Conservation (phyloP, 768 basidiomycete genomes). For the Sporobolomyces roseus region DNA sequence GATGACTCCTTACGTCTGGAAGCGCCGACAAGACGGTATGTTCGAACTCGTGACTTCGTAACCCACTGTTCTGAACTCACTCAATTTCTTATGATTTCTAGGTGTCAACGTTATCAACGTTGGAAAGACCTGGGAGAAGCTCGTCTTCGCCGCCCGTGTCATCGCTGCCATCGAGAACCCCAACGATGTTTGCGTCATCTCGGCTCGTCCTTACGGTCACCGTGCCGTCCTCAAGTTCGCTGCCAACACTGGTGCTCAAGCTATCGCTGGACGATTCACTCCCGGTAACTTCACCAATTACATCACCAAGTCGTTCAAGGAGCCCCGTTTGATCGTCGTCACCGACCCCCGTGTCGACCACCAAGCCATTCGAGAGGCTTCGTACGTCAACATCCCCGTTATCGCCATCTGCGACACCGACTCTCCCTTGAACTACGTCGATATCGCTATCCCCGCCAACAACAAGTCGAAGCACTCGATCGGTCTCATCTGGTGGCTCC, state of each 20-base stretch:
- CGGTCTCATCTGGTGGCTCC: conserved; percentile 95
- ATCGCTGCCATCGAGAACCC: conserved; percentile 85
- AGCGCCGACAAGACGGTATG: conserved; percentile 85
- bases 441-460: conserved; percentile 97
- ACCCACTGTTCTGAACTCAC: background rate
- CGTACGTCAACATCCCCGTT: conserved; percentile 99
- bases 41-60: too few relatives aligned
- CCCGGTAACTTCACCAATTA: conserved; percentile 99
- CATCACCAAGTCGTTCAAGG: conserved; percentile 86
- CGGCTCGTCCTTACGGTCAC: conserved; percentile 97
- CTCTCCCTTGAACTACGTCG: conserved; percentile 94
- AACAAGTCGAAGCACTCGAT: conserved; percentile 98
- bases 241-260: conserved; percentile 94
- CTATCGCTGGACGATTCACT: conserved; percentile 98
- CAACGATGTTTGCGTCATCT: conserved; percentile 95
- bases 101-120: conserved; percentile 96
- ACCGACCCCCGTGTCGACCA: conserved; percentile 99
- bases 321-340: conserved; percentile 95
- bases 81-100: conserved; percentile 46
- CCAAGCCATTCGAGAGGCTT: conserved; percentile 99
- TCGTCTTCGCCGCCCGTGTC: conserved; percentile 94
- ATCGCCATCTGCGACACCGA: conserved; percentile 99
- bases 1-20: conserved; percentile 98
- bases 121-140: conserved; percentile 99
- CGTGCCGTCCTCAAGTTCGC: conserved; percentile 99